Conservation (phyloP, 164 flowering plant species). For the Magnolia sinica region DNA sequence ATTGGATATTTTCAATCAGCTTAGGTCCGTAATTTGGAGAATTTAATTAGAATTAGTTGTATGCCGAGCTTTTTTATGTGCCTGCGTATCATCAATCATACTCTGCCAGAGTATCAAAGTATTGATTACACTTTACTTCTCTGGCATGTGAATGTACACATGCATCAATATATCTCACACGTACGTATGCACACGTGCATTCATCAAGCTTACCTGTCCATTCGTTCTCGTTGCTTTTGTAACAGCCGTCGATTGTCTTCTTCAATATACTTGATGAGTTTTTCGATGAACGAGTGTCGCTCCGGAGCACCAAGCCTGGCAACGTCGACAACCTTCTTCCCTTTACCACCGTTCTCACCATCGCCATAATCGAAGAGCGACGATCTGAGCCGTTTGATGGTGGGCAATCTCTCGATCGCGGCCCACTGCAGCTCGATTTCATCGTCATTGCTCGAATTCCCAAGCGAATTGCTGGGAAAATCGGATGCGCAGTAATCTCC, state of each 20-base stretch:
- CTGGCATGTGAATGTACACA: neutral
- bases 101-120: no score
- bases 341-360: slow-evolving; percentile 10
- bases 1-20: no score
- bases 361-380: slow-evolving; percentile 33
- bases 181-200: no score
- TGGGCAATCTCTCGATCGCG: slow-evolving; percentile 62
- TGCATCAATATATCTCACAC: neutral
- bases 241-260: slow-evolving; percentile 56
- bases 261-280: slow-evolving; percentile 67
- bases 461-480: slow-evolving; percentile 32
- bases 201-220: slow-evolving; percentile 45
- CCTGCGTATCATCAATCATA: no score
- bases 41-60: no score
- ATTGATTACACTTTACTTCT: no score
- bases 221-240: slow-evolving; percentile 49
- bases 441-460: slow-evolving; percentile 29
- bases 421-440: slow-evolving; percentile 55
- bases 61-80: no score
- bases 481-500: slow-evolving; percentile 22
- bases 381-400: slow-evolving; percentile 43
- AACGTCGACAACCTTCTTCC: slow-evolving; percentile 34
- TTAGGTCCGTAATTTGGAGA: no score
- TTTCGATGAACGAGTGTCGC: slow-evolving; percentile 41
- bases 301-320: slow-evolving; percentile 50